A percentile compares a stretch with the other conserved stretches of the same genome.
Conservation (phyloP, 192 early-diverging fungal species). For the Oehlia diaphana region DNA sequence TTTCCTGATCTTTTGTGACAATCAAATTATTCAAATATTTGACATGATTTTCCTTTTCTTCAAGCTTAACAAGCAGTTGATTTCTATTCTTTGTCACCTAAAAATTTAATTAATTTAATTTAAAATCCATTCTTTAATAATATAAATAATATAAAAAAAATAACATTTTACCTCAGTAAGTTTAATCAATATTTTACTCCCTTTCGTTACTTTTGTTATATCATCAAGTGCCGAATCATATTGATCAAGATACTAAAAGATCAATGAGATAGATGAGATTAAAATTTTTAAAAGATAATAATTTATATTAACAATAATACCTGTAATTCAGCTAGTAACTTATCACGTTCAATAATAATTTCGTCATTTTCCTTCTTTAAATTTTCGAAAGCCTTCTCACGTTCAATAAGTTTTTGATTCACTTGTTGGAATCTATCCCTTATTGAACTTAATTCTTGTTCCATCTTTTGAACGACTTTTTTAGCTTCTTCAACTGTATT, state of each 20-base stretch:
- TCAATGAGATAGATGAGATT: no score
- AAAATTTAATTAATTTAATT: neutral
- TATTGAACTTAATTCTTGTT: neutral
- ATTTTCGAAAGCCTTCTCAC: neutral
- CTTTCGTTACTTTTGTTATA: no score
- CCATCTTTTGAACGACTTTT: neutral
- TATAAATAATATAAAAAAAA: no score
- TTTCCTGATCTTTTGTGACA: neutral
- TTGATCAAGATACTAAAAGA: no score
- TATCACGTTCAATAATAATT: neutral
- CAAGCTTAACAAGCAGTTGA: neutral
- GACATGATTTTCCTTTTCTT: conserved; percentile 1
- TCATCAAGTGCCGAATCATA: no score
- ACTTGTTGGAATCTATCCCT: neutral
- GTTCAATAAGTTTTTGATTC: neutral
- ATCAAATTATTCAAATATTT: neutral
- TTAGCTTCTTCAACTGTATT: neutral
- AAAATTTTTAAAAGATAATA: no score
- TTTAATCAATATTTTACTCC: no score
- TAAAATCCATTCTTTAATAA: no score
- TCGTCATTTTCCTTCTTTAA: neutral
- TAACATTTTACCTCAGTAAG: no score
- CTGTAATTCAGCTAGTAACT: neutral
- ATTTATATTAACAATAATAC: neutral
- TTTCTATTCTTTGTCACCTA: neutral